Conservation (phyloP, 176 grass and related monocot species). For the Phoenix dactylifera region DNA sequence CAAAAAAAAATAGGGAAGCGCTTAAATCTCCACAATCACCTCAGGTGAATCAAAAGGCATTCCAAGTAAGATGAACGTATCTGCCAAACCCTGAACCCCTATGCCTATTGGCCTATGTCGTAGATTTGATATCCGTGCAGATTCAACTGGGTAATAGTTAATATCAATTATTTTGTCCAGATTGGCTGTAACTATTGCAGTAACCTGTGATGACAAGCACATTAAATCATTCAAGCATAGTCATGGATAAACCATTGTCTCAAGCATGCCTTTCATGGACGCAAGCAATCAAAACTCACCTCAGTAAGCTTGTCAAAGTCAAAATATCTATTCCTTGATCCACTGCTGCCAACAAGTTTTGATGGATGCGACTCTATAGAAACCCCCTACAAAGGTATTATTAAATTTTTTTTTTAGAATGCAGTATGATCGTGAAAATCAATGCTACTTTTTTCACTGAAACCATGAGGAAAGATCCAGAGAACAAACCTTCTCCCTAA, state of each 20-base stretch:
- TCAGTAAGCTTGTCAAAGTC: conserved; percentile 93
- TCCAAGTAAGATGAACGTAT: conserved; percentile 94
- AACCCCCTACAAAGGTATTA: conserved; percentile 44
- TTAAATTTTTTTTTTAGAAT: too few species aligned
- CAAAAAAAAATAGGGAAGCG: too few species aligned
- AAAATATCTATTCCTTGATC: conserved; percentile 83
- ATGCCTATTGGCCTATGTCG: conserved; percentile 87
- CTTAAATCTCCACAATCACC: conserved; percentile 26
- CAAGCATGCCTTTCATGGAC: neutral
- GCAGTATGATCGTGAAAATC: neutral
- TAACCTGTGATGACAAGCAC: conserved; percentile 48
- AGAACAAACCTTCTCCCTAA: conserved; percentile 78
- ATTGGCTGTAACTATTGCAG: conserved; percentile 58
- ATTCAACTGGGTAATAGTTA: conserved; percentile 85
- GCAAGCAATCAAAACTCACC: conserved; percentile 34
- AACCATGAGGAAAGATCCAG: conserved; percentile 1
- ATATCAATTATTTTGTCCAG: conserved; percentile 97
- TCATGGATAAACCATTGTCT: neutral
- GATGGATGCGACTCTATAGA: conserved; percentile 88
- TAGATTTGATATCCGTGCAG: conserved; percentile 73
- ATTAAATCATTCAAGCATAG: conserved; percentile 6
- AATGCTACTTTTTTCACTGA: neutral
- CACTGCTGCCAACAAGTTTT: conserved; percentile 78
- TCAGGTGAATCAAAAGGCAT: conserved; percentile 94
- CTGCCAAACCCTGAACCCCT: conserved; percentile 86